Base-by-base conservation (phyloP, 2,329 filamentous ascomycete genomes). In the Penicillium vulpinum region DNA sequence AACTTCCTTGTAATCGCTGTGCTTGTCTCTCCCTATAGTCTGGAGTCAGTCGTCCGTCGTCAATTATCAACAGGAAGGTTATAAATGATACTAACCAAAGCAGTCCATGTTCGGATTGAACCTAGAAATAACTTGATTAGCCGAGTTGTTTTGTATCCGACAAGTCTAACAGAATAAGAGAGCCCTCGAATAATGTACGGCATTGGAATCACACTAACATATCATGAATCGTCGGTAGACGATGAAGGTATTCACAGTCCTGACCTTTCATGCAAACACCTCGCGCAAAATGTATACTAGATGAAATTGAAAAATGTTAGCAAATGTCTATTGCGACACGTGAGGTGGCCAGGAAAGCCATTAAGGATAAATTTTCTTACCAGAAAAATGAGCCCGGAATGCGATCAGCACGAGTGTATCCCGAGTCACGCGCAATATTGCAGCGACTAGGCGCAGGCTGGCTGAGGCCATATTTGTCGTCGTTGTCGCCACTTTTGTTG, bases 401-500 rank as follows among this genome's bases (percentile, higher is more conserved):
- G 64, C 84, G 85, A 75, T 95, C 90, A 22, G 89, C 90, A 58
- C 85, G 85, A 2, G 90, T 94, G 72, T 88, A 94, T 40, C 90
- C 90, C 54, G 82, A 85, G 71, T 94, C 94, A 59, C 83, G 85
- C 1, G 88, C 88, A 59, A 99, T 81, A 71, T 92, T 94, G 81
- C 94, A 97, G 54, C 95, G 89, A 2, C 88, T 89, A 62, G 89
- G 87, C 4, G 94, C 93, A 15, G 88, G 85, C 22, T 88, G 89
- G 71, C 97, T 88, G 35, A 89, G 91, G 4, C 92, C 83, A 70
- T 93, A 92, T 67, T 92, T 91, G 79, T 95, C 92, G 71, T 97
- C 93, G 59, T 92, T 86, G 76, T 99, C 94, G 69, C 94, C 94
- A 92, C 93, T 97, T 77, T 97, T 97, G 80, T 96, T 97, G 78